A percentile compares a stretch with the other conserved stretches of the same genome.
phyloP scores from a whole-genome alignment of 257 asterid species.

The Lantana camara region DNA sequence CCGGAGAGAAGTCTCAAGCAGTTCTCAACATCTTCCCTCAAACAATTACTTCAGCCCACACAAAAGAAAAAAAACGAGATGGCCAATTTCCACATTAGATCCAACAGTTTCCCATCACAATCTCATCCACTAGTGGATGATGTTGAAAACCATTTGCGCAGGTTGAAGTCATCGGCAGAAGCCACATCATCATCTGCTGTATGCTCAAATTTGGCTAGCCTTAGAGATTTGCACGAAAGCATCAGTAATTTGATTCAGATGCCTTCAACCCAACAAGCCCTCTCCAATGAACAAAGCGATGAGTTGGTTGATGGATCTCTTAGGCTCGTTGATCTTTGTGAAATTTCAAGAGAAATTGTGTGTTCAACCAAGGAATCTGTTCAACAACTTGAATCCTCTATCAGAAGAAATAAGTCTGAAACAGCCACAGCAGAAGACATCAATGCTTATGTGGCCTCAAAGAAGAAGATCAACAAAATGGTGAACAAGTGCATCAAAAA shows the following conservation, averaged over 20 bases:
- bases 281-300: neutral
- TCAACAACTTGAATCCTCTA: constrained; percentile 36
- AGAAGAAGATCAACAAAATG: constrained; percentile 26
- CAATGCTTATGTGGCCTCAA: constrained; percentile 27
- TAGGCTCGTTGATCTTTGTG: constrained; percentile 37
- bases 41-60: neutral
- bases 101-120: constrained; percentile 45
- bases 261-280: neutral
- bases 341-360: constrained; percentile 28
- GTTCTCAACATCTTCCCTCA: neutral
- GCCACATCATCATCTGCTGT: constrained; percentile 18
- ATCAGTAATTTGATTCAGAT: neutral
- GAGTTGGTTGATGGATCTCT: neutral
- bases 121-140: constrained; percentile 34
- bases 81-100: constrained; percentile 32
- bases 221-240: neutral
- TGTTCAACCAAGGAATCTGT: constrained; percentile 34
- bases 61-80: constrained; percentile 12
- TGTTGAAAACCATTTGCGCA: constrained; percentile 28
- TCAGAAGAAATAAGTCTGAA: constrained; percentile 27
- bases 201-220: neutral
- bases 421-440: constrained; percentile 22
- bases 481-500: constrained; percentile 33
- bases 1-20: neutral
- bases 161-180: constrained; percentile 30